A percentile compares a stretch with the other conserved stretches of the same genome.
Conservation (phyloP, 2,329 filamentous ascomycete species). For the Neonectria faginata region DNA sequence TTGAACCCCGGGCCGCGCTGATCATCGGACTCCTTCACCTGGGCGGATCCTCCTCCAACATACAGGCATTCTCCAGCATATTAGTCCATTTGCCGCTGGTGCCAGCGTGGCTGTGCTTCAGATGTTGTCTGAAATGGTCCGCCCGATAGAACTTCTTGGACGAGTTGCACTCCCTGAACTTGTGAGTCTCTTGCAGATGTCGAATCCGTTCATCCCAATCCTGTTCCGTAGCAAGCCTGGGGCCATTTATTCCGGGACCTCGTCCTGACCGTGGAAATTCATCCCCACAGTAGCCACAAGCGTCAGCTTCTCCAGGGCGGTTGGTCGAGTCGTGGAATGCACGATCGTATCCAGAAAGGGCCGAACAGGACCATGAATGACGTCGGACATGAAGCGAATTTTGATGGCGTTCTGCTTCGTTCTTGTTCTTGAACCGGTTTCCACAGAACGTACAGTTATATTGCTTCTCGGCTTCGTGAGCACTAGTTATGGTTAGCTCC, state of each 20-base stretch:
- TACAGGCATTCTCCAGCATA: conserved; percentile 95
- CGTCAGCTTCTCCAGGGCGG: conserved; percentile 76
- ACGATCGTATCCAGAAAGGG: conserved; percentile 79
- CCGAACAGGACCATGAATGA: conserved; percentile 97
- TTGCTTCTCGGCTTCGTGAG: conserved; percentile 94
- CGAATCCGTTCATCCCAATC: conserved; percentile 90
- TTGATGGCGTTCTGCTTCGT: conserved; percentile 95
- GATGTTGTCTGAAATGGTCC: conserved; percentile 96
- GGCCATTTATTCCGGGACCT: conserved; percentile 50
- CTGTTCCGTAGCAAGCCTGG: conserved; percentile 73
- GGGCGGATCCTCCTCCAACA: conserved; percentile 81
- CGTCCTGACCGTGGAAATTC: conserved; percentile 76
- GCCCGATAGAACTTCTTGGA: conserved; percentile 98
- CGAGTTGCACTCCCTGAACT: conserved; percentile 98
- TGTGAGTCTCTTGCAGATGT: conserved; percentile 91
- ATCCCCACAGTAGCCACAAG: conserved; percentile 94
- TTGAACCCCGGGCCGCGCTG: conserved; percentile 1
- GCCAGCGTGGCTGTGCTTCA: conserved; percentile 97
- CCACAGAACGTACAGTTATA: conserved; percentile 93
- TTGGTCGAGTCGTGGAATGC: conserved; percentile 87
- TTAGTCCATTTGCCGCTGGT: conserved; percentile 99
- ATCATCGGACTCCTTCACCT: conserved; percentile 41
- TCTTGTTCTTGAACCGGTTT: conserved; percentile 99
- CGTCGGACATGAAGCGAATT: conserved; percentile 92
- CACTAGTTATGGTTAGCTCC: conserved; percentile 61